Conservation (phyloP, 208 protist genomes). For the Balamuthia mandrillaris region DNA sequence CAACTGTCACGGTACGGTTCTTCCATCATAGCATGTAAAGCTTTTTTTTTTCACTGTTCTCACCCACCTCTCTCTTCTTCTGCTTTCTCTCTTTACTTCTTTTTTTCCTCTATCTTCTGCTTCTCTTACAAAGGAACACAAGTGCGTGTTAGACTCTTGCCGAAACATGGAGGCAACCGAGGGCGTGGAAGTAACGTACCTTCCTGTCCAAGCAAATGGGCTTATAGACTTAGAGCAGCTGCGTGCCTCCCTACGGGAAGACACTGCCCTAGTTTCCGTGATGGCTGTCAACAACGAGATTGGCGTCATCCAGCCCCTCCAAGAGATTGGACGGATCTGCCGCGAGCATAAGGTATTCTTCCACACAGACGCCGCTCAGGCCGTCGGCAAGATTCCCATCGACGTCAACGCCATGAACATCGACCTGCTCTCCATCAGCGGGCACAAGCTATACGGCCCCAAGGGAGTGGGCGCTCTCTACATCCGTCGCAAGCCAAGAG, state of each 20-base stretch:
- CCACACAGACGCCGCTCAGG: constrained; percentile 94
- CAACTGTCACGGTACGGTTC: constrained; percentile 75
- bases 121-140: constrained; percentile 87
- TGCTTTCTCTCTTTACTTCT: background rate
- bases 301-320: constrained; percentile 94
- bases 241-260: constrained; percentile 80
- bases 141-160: constrained; percentile 98
- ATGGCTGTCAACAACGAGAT: constrained; percentile 99
- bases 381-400: constrained; percentile 93
- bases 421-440: constrained; percentile 92
- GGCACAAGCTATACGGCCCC: constrained; percentile 96
- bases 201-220: constrained; percentile 94
- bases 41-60: background rate
- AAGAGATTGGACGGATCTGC: constrained; percentile 84
- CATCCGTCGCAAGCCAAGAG: constrained; percentile 85
- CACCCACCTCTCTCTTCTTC: background rate
- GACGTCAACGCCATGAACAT: constrained; percentile 86
- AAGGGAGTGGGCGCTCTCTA: constrained; percentile 83
- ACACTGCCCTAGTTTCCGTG: constrained; percentile 94
- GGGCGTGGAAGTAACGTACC: constrained; percentile 86
- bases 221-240: constrained; percentile 89
- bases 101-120: constrained; percentile 6
- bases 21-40: background rate
- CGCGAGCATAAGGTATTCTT: constrained; percentile 86
- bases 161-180: constrained; percentile 84